Evolutionary conservation across 2,329 filamentous ascomycete genomes (phyloP), one percentile per base, ranked within the genome.

Genomic region (Ceratocystis alfenasii): DNA sequence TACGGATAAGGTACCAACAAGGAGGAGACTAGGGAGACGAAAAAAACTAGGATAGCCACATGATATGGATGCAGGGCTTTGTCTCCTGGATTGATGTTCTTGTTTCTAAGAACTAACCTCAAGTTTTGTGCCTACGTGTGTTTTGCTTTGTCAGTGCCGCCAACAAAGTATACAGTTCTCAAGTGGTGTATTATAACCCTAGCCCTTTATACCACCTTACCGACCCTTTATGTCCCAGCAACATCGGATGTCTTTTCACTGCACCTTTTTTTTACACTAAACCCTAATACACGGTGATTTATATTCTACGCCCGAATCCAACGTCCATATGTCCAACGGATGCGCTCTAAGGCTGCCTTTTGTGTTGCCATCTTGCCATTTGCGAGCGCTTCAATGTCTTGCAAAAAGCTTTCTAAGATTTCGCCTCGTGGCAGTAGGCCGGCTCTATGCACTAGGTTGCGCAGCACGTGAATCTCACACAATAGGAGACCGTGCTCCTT

Each of bases 401-500:
- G 89, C 66, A 91, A 76, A 72, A 99, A 96, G 71, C 96, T 92
- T 71, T 86, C 85, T 72, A 87, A 86, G 12, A 95, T 82, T 55
- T 89, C 83, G 1, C 83, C 80, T 0, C 90, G 90, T 70, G 97
- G 83, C 50, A 91, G 76, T 25, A 77, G 79, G 28, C 70, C 70
- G 15, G 75, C 73, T 30, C 63, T 46, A 63, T 79, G 79, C 1
- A 87, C 87, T 57, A 88, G 81, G 70, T 83, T 83, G 59, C 91
- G 84, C 64, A 99, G 78, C 36, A 91, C 81, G 71, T 97, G 91
- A 3, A 93, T 87, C 74, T 99, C 93, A 74, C 90, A 95, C 3
- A 99, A 80, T 53, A 99, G 78, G 67, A 96, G 78, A 1, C 94
- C 94, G 71, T 96, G 90, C 71, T 97, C 91, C 75, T 93, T 95